Conservation (phyloP, 2,329 filamentous ascomycete genomes). For the Phyllosticta citrichinensis region DNA sequence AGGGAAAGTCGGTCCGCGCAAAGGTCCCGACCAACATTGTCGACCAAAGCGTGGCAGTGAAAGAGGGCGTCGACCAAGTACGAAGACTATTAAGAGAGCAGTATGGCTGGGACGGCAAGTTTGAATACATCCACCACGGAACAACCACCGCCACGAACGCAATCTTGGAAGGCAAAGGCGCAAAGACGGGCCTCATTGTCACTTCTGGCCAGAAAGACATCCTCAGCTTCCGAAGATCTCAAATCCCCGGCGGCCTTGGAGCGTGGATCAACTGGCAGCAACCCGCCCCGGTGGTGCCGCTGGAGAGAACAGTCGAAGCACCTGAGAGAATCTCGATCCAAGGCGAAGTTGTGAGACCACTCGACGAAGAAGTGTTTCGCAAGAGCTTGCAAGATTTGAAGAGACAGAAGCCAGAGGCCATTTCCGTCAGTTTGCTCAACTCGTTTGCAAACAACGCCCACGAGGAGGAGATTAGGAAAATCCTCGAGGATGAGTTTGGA, state of each 20-base stretch:
- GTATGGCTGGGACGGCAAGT: conserved; percentile 34
- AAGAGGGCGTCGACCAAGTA: conserved; percentile 35
- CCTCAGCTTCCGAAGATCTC: conserved; percentile 36
- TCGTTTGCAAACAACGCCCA: conserved; percentile 37
- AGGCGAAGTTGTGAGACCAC: conserved; percentile 30
- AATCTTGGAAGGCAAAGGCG: conserved; percentile 41
- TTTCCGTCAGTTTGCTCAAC: conserved; percentile 39
- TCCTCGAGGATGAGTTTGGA: conserved; percentile 36
- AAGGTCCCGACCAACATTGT: conserved; percentile 37
- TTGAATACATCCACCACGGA: conserved; percentile 41
- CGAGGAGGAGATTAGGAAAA: conserved; percentile 29
- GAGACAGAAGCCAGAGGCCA: conserved; percentile 33
- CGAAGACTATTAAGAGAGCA: conserved; percentile 29
- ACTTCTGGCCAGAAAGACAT: conserved; percentile 42
- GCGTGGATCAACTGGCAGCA: conserved; percentile 41
- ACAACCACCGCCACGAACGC: conserved; percentile 42
- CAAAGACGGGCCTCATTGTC: conserved; percentile 37
- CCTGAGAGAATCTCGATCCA: conserved; percentile 35
- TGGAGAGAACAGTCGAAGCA: conserved; percentile 39
- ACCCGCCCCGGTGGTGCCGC: conserved; percentile 39
- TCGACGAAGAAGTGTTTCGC: conserved; percentile 32
- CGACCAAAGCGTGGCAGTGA: conserved; percentile 40
- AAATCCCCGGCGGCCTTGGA: conserved; percentile 42
- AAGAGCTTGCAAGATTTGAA: conserved; percentile 29
- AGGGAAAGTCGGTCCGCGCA: conserved; percentile 34